Percentiles rank a stretch among this genome's conserved stretches.
Conservation (phyloP, 2,329 filamentous ascomycete species). For the Pseudonectria foliicola region DNA sequence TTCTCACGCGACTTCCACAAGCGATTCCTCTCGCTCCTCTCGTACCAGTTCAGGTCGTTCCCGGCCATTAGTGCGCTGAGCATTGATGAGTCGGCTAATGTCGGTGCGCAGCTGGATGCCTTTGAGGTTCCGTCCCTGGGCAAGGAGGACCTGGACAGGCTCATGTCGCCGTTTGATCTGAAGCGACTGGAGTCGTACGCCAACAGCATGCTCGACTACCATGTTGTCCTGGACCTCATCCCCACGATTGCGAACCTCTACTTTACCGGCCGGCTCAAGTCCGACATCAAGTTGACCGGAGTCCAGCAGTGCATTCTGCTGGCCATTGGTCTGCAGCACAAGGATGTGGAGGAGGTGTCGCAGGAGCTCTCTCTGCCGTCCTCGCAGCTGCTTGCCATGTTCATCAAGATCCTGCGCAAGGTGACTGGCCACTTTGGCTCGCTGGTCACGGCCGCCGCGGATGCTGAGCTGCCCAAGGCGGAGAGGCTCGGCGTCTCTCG, state of each 20-base stretch:
- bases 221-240: conserved; percentile 89
- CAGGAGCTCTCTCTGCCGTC: conserved; percentile 68
- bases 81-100: conserved; percentile 77
- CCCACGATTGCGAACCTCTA: conserved; percentile 76
- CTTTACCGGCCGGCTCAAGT: conserved; percentile 70
- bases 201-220: conserved; percentile 96
- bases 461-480: conserved; percentile 54
- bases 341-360: conserved; percentile 73
- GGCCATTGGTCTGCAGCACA: conserved; percentile 85
- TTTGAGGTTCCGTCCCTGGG: conserved; percentile 48
- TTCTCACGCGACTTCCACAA: conserved; percentile 91
- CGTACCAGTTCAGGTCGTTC: conserved; percentile 87
- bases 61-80: conserved; percentile 70
- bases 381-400: conserved; percentile 87
- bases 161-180: conserved; percentile 85
- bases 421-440: conserved; percentile 70
- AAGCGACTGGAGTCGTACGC: conserved; percentile 94
- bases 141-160: conserved; percentile 67
- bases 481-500: conserved; percentile 51
- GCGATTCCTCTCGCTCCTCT: conserved; percentile 83
- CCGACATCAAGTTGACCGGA: conserved; percentile 63
- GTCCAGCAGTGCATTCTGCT: conserved; percentile 82
- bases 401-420: conserved; percentile 92
- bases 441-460: conserved; percentile 67
- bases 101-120: conserved; percentile 60